Evolutionary conservation across 768 basidiomycete genomes (phyloP).

Genomic region (Cystofilobasidium macerans): DNA sequence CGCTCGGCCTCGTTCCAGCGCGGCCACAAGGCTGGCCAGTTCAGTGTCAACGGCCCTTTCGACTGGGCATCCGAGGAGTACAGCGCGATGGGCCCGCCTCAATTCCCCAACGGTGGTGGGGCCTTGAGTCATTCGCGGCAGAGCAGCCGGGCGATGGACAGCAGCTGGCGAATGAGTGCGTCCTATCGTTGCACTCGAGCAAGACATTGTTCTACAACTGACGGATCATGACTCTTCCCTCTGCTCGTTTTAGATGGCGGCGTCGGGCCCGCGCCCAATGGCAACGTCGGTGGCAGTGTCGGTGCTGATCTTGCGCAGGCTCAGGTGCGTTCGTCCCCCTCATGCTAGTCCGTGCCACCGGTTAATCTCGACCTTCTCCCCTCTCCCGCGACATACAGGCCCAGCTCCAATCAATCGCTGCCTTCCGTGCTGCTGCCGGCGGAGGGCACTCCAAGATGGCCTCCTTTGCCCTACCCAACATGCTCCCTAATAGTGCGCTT

Average conservation of each 20-base stretch:
- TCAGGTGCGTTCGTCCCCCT: slow-evolving; percentile 1
- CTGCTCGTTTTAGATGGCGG: slow-evolving; percentile 24
- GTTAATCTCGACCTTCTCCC: background rate
- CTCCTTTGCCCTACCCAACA: slow-evolving; percentile 81
- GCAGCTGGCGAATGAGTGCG: slow-evolving; percentile 79
- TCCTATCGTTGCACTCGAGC: slow-evolving; percentile 44
- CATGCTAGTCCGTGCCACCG: too few relatives aligned
- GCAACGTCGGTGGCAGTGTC: slow-evolving; percentile 18
- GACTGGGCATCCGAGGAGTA: slow-evolving; percentile 65
- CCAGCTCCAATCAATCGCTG: slow-evolving; percentile 87
- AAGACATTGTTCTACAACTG: background rate
- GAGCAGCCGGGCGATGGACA: slow-evolving; percentile 35
- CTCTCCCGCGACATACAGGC: slow-evolving; percentile 61
- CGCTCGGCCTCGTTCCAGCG: slow-evolving; percentile 43
- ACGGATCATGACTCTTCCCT: background rate
- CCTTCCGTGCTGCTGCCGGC: slow-evolving; percentile 78
- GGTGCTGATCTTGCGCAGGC: slow-evolving; percentile 82
- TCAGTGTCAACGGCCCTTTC: slow-evolving; percentile 17
- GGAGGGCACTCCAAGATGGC: slow-evolving; percentile 92
- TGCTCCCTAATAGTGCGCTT: slow-evolving; percentile 51
- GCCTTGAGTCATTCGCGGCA: slow-evolving; percentile 68
- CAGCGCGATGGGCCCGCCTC: slow-evolving; percentile 42
- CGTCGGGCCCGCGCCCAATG: slow-evolving; percentile 19
- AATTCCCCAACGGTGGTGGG: slow-evolving; percentile 35
- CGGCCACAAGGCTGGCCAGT: slow-evolving; percentile 27